phyloP scores from a whole-genome alignment of 208 protist genomes.

The Acanthamoeba sp. region DNA sequence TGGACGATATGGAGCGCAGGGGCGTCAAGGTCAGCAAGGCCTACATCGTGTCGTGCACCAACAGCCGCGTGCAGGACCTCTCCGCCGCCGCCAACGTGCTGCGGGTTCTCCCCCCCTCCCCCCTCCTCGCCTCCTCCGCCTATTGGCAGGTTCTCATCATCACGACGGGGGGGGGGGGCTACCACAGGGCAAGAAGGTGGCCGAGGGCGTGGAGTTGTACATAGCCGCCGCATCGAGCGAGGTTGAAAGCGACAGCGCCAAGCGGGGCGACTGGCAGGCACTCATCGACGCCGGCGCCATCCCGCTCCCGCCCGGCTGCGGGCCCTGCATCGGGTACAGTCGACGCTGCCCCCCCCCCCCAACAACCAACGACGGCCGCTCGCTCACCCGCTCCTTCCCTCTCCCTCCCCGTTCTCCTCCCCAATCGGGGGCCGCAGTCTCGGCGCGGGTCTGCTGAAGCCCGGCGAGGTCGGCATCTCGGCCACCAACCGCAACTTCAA shows the following conservation, averaged over 20 bases:
- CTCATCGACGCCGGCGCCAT: conserved; percentile 84
- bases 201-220: conserved; percentile 87
- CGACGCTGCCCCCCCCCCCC: background rate
- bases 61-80: conserved; percentile 86
- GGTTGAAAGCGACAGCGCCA: conserved; percentile 81
- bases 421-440: background rate
- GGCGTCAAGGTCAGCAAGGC: conserved; percentile 87
- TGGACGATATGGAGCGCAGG: conserved; percentile 79
- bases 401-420: too few species aligned
- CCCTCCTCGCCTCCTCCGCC: background rate
- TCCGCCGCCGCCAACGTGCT: conserved; percentile 34
- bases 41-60: conserved; percentile 90
- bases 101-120: conserved; percentile 56
- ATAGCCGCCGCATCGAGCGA: conserved; percentile 87
- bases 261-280: conserved; percentile 86
- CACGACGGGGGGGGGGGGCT: too few species aligned
- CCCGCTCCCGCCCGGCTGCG: conserved; percentile 88
- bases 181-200: conserved; percentile 78
- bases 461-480: conserved; percentile 90
- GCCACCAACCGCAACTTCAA: conserved; percentile 92
- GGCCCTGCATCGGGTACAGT: conserved; percentile 89
- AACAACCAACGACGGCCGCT: too few species aligned
- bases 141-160: too few species aligned
- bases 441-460: conserved; percentile 86
- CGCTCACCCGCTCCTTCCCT: too few species aligned